Evolutionary conservation across 345 rosid genomes (phyloP).

Genomic region (Toxicodendron radicans): DNA sequence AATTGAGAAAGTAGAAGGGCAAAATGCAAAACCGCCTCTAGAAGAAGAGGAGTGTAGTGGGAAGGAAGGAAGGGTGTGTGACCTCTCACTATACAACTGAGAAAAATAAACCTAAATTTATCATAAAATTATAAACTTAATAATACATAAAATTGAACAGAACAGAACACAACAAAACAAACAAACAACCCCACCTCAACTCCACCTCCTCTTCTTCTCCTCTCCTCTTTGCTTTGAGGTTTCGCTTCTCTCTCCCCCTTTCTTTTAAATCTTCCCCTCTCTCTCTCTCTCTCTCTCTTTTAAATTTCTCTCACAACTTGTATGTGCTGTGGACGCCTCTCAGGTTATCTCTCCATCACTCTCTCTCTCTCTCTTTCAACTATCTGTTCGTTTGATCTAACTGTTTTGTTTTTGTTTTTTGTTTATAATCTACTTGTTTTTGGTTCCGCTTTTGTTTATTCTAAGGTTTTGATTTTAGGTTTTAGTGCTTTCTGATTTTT

Average conservation of each 20-base stretch:
- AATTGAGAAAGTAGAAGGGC: no score
- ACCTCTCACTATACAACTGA: no score
- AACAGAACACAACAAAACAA: neutral
- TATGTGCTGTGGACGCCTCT: slow-evolving; percentile 37
- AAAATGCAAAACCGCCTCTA: no score
- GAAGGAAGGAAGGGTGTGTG: no score
- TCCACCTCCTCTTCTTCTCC: slow-evolving; percentile 10
- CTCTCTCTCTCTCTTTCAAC: neutral
- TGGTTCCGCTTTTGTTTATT: slow-evolving; percentile 4
- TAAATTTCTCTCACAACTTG: slow-evolving; percentile 15
- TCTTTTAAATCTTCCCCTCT: slow-evolving; percentile 8
- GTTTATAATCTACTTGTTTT: neutral
- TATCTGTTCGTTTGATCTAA: slow-evolving; percentile 31
- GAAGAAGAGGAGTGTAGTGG: no score
- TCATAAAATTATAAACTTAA: neutral
- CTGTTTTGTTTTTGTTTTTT: neutral
- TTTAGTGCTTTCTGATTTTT: neutral
- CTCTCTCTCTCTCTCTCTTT: neutral
- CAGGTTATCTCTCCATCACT: slow-evolving; percentile 29
- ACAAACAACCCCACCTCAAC: slow-evolving; percentile 15
- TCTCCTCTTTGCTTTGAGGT: slow-evolving; percentile 34
- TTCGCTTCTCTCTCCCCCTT: slow-evolving; percentile 30
- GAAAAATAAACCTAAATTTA: no score
- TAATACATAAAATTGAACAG: neutral
- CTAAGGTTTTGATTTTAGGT: slow-evolving; percentile 10